A percentile compares a stretch with the other conserved stretches of the same genome.
phyloP scores from a whole-genome alignment of 495 filamentous ascomycete species.

The Hypoxylon crocopeplum region DNA sequence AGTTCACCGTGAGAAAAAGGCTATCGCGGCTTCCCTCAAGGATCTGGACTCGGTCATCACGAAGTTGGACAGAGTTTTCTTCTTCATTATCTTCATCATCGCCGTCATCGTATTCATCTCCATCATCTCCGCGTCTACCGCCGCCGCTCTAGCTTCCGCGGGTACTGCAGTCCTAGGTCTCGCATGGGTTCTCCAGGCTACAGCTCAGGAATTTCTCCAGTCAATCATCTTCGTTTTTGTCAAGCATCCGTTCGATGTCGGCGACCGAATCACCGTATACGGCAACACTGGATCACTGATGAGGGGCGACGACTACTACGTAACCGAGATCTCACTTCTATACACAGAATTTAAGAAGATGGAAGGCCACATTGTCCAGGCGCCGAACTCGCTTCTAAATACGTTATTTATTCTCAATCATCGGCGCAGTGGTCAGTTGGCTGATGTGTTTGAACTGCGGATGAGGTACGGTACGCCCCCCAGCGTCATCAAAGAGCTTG shows the following conservation, averaged over 20 bases:
- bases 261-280: conserved; percentile 90
- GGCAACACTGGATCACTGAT: conserved; percentile 82
- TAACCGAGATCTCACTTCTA: conserved; percentile 92
- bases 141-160: conserved; percentile 80
- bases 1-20: conserved; percentile 92
- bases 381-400: conserved; percentile 93
- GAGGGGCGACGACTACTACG: conserved; percentile 91
- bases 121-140: conserved; percentile 86
- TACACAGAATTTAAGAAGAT: conserved; percentile 99
- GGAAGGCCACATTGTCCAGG: conserved; percentile 94
- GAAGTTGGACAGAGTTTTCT: conserved; percentile 86
- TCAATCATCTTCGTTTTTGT: conserved; percentile 96
- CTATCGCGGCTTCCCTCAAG: conserved; percentile 92
- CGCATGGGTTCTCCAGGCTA: conserved; percentile 90
- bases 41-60: conserved; percentile 95
- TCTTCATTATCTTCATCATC: conserved; percentile 82
- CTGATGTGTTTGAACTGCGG: conserved; percentile 83
- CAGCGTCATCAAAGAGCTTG: conserved; percentile 84
- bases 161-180: conserved; percentile 86
- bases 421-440: conserved; percentile 84
- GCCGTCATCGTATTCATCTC: conserved; percentile 85
- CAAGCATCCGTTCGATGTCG: conserved; percentile 97
- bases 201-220: conserved; percentile 91
- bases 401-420: conserved; percentile 94
- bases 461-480: conserved; percentile 91